Percentiles rank a stretch among this genome's conserved stretches.
Evolutionary conservation across 106 monocot species (phyloP).

Genomic region (Dioscorea dumetorum): DNA sequence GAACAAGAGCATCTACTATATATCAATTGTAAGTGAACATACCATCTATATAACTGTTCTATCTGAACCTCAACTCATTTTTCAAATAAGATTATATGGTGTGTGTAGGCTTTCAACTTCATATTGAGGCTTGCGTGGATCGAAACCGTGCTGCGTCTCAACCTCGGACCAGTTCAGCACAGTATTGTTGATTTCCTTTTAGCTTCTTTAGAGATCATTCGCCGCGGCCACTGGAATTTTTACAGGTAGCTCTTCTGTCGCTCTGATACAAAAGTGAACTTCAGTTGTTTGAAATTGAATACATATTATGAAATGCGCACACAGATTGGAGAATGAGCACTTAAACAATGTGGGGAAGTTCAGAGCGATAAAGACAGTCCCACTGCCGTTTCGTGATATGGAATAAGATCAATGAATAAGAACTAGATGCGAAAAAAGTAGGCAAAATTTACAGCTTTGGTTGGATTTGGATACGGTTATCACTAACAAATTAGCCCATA

Average conservation of each 20-base stretch:
- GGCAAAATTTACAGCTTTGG: too few relatives aligned
- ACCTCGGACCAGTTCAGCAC: conserved; percentile 44
- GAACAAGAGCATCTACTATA: conserved; percentile 72
- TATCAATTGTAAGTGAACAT: conserved; percentile 56
- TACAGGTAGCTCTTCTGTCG: conserved; percentile 45
- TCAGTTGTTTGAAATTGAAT: too few relatives aligned
- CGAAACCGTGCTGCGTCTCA: conserved; percentile 52
- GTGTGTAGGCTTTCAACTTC: conserved; percentile 59
- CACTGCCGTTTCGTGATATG: conserved; percentile 56
- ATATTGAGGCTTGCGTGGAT: conserved; percentile 90
- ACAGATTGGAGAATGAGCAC: conserved; percentile 66
- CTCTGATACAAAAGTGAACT: too few relatives aligned
- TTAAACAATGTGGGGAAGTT: conserved; percentile 68
- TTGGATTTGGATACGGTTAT: too few relatives aligned
- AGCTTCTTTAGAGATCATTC: conserved; percentile 76
- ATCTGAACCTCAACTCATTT: too few relatives aligned
- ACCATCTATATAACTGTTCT: too few relatives aligned
- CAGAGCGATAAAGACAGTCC: conserved; percentile 52
- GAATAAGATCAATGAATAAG: conserved; percentile 25
- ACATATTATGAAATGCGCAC: too few relatives aligned
- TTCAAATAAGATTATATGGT: too few relatives aligned
- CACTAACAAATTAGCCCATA: too few relatives aligned
- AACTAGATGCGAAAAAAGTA: too few relatives aligned
- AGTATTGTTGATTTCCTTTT: conserved; percentile 67
- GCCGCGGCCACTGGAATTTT: conserved; percentile 96